Evolutionary conservation across 192 early-diverging fungal species (phyloP).

Genomic region (Coemansia sp.): DNA sequence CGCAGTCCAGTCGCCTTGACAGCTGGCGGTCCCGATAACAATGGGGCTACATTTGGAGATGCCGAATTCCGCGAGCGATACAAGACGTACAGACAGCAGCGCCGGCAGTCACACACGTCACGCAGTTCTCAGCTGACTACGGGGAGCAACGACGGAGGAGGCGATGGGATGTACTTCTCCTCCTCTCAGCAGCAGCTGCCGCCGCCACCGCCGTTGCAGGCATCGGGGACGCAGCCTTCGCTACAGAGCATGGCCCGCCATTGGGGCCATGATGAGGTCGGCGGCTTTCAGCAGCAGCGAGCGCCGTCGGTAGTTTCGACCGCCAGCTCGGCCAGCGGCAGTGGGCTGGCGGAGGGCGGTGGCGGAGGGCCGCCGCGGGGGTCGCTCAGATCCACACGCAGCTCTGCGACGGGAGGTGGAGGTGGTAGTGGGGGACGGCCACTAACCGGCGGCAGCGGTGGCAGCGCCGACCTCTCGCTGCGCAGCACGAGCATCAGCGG

Average conservation of each 20-base stretch:
- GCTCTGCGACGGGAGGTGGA: conserved; percentile 36
- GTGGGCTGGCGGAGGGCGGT: not conserved
- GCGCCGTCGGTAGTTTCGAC: conserved; percentile 10
- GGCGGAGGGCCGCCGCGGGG: conserved; percentile 30
- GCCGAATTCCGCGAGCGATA: conserved; percentile 50
- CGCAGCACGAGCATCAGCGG: conserved; percentile 36
- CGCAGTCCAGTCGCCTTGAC: not conserved
- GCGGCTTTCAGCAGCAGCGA: not conserved
- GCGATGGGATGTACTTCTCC: not conserved
- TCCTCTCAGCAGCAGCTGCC: conserved; percentile 8
- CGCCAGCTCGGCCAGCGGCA: conserved; percentile 11
- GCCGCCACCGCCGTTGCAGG: conserved; percentile 4
- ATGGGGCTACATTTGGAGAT: conserved; percentile 12
- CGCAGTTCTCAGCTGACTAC: conserved; percentile 47
- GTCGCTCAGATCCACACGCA: conserved; percentile 47
- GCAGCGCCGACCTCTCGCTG: conserved; percentile 8
- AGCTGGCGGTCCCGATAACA: not conserved
- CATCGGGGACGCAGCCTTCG: not conserved
- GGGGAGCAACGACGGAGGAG: conserved; percentile 31
- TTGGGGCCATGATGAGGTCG: conserved; percentile 33
- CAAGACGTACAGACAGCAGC: conserved; percentile 49
- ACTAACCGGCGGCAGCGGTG: not conserved
- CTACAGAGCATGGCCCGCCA: conserved; percentile 14
- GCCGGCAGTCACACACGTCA: conserved; percentile 47
- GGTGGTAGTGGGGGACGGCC: no score